phyloP scores from a whole-genome alignment of 2,329 filamentous ascomycete genomes.

The Fusarium xyrophilum region DNA sequence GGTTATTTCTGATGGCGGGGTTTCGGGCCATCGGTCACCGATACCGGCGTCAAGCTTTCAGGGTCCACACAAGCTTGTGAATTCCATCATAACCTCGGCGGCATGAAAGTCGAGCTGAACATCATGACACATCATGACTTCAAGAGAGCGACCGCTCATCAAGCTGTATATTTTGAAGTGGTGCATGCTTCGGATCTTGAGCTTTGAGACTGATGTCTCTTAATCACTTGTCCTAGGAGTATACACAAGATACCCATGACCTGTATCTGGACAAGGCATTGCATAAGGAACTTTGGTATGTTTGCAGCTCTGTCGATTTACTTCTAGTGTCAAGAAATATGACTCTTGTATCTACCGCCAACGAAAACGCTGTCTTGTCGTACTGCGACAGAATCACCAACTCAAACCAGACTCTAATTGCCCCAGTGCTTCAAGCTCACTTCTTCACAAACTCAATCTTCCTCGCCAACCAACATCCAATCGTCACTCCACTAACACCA shows the following conservation, averaged over 20 bases:
- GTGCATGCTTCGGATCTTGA: background rate
- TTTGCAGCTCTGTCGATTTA: background rate
- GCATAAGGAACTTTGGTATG: background rate
- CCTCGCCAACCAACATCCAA: conserved; percentile 24
- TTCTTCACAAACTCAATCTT: conserved; percentile 19
- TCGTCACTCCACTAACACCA: background rate
- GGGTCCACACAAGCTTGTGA: conserved; percentile 19
- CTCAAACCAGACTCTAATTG: background rate
- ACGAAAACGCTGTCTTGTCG: background rate
- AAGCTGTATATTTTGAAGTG: background rate
- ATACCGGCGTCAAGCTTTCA: conserved; percentile 15
- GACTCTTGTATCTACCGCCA: background rate
- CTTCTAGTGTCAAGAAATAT: too few relatives aligned
- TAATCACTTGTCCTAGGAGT: background rate
- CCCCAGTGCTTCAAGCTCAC: background rate
- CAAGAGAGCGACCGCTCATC: background rate
- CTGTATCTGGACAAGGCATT: too few relatives aligned
- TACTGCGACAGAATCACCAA: background rate
- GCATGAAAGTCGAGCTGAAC: background rate
- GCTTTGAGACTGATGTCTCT: background rate
- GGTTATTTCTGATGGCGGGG: conserved; percentile 14
- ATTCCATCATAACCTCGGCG: background rate
- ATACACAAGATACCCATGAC: background rate
- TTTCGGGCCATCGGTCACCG: conserved; percentile 27
- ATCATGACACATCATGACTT: background rate